A percentile compares a stretch with the other conserved stretches of the same genome.
These are phyloP conservation scores for Erysimum pusillum DNA, from an alignment of 441 rosid species.

Conservation along the genomic window DNA sequence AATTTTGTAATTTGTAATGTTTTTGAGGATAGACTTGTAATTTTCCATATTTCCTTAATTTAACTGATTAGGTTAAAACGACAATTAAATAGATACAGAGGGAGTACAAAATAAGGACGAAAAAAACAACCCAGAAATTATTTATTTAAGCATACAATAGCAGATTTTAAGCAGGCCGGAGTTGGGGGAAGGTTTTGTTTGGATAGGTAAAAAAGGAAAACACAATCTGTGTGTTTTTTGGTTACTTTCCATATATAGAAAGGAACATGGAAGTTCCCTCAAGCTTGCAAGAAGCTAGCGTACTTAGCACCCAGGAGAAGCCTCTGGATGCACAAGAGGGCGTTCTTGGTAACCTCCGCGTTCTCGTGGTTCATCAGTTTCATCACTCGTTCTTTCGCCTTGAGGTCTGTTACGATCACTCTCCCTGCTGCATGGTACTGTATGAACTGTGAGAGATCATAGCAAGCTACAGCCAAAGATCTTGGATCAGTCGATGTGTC, in stretches of 20 bases:
- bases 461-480: slow-evolving; percentile 84
- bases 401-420: slow-evolving; percentile 82
- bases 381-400: slow-evolving; percentile 96
- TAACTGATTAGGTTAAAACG: no score
- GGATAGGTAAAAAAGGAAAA: background rate
- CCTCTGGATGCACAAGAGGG: slow-evolving; percentile 92
- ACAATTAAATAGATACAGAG: no score
- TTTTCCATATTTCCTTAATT: no score
- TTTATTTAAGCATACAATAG: slow-evolving; percentile 29
- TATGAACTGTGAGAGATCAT: slow-evolving; percentile 91
- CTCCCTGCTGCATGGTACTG: slow-evolving; percentile 95
- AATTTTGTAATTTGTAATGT: no score
- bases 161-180: background rate
- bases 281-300: background rate
- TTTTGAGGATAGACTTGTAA: no score
- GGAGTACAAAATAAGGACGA: background rate
- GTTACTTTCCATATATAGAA: background rate
- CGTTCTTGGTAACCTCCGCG: slow-evolving; percentile 87
- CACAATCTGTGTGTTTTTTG: background rate
- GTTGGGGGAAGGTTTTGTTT: background rate
- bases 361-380: slow-evolving; percentile 92
- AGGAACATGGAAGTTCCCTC: background rate
- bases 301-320: slow-evolving; percentile 49
- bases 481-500: slow-evolving; percentile 90
- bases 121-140: slow-evolving; percentile 9